Conservation (phyloP, 2,329 filamentous ascomycete genomes). For the Emydomyces testavorans region DNA sequence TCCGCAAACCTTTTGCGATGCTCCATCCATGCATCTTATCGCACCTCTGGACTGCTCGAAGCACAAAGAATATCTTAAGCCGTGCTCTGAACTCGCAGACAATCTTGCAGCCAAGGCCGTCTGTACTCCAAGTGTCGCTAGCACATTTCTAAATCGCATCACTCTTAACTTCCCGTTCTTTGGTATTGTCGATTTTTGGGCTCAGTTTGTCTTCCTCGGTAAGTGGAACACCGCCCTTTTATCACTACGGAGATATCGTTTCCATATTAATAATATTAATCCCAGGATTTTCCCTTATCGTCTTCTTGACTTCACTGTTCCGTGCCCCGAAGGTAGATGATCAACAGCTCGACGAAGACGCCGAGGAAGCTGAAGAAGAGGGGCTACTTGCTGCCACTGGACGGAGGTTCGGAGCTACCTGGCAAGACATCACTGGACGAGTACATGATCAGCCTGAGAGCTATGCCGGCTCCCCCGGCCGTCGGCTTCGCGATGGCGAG, state of each 20-base stretch:
- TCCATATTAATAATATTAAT: neutral
- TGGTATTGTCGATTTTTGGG: conserved; percentile 87
- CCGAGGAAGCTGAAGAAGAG: conserved; percentile 87
- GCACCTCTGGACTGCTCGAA: conserved; percentile 61
- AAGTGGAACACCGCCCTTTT: neutral
- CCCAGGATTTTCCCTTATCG: conserved; percentile 59
- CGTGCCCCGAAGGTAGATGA: conserved; percentile 67
- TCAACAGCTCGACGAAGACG: conserved; percentile 71
- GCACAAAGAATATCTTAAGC: conserved; percentile 58
- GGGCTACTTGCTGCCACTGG: conserved; percentile 75
- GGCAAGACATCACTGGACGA: conserved; percentile 70
- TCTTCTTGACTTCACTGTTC: conserved; percentile 69
- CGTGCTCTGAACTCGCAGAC: conserved; percentile 67
- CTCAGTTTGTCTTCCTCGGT: conserved; percentile 81
- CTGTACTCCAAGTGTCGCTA: conserved; percentile 84
- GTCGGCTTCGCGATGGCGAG: conserved; percentile 4
- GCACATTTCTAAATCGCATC: conserved; percentile 84
- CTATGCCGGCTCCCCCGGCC: conserved; percentile 10
- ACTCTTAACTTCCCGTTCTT: conserved; percentile 94
- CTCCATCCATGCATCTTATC: conserved; percentile 50
- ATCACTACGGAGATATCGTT: neutral
- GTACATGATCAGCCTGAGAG: conserved; percentile 19
- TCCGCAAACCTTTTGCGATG: conserved; percentile 85
- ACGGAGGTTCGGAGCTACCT: conserved; percentile 69
- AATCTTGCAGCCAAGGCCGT: conserved; percentile 62